These are phyloP conservation scores for Kernera saxatilis DNA, from an alignment of 345 rosid genomes.

Conservation along the genomic window DNA sequence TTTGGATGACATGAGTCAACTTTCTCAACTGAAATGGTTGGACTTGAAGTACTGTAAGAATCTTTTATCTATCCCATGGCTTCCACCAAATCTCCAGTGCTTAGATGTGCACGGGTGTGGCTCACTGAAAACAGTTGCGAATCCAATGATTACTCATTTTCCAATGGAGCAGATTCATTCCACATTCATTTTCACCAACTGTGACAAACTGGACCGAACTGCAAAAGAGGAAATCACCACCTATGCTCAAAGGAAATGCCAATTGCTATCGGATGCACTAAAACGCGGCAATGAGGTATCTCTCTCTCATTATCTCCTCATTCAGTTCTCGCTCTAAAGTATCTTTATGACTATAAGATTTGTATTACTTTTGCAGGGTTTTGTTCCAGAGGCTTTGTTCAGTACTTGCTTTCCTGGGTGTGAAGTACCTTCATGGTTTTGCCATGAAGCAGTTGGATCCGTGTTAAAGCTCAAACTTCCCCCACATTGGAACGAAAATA, in stretches of 20 bases:
- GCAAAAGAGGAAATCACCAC: not conserved
- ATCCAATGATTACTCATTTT: not conserved
- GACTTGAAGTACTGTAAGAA: conserved; percentile 14
- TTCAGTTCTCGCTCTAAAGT: not conserved
- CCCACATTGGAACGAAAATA: conserved; percentile 2
- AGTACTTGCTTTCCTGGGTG: conserved; percentile 18
- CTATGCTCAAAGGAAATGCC: conserved; percentile 20
- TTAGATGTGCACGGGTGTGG: conserved; percentile 15
- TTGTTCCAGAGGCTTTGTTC: conserved; percentile 9
- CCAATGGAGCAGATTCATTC: not conserved
- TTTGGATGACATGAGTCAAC: not conserved
- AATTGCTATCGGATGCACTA: not conserved
- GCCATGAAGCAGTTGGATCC: not conserved
- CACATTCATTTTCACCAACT: conserved; percentile 16
- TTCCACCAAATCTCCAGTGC: conserved; percentile 9
- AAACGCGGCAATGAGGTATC: not conserved
- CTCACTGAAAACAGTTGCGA: not conserved
- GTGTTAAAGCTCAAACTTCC: not conserved
- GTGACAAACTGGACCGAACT: not conserved
- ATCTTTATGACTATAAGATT: not conserved
- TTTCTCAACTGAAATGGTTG: conserved; percentile 1
- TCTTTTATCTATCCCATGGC: conserved; percentile 4
- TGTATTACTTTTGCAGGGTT: not conserved
- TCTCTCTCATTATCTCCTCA: not conserved
- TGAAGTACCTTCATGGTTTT: conserved; percentile 21